These are phyloP conservation scores for Linnemannia exigua DNA, from an alignment of 192 early-diverging fungal species.

Conservation along the genomic window DNA sequence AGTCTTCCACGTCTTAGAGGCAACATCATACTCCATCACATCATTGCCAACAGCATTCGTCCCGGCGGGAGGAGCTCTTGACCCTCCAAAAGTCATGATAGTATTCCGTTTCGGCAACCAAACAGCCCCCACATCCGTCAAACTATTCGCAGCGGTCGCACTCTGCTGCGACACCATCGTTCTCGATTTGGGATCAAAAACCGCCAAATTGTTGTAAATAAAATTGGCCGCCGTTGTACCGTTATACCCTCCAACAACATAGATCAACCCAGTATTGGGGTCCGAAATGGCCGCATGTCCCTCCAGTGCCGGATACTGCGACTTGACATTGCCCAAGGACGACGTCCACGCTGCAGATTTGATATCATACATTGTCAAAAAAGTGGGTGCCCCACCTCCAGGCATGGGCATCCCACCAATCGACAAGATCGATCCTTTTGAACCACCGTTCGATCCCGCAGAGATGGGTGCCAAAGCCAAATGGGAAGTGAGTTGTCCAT, in stretches of 20 bases:
- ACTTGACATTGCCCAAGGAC: not conserved
- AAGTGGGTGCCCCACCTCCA: not conserved
- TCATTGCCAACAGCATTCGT: slow-evolving; percentile 2
- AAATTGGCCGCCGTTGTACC: not conserved
- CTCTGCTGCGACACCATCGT: slow-evolving; percentile 20
- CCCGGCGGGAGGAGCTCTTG: slow-evolving; percentile 21
- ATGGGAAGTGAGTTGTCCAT: slow-evolving; percentile 31
- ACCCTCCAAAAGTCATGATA: slow-evolving; percentile 44
- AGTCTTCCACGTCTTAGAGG: slow-evolving; percentile 26
- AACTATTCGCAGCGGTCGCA: slow-evolving; percentile 16
- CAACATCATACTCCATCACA: slow-evolving; percentile 25
- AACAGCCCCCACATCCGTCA: slow-evolving; percentile 42
- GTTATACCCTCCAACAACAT: slow-evolving; percentile 34
- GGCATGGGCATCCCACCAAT: slow-evolving; percentile 26
- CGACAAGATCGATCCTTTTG: slow-evolving; percentile 23
- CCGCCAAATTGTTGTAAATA: slow-evolving; percentile 24
- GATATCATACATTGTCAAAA: slow-evolving; percentile 31
- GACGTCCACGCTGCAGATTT: slow-evolving; percentile 1
- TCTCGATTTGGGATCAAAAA: slow-evolving; percentile 26
- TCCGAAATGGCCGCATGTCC: slow-evolving; percentile 44
- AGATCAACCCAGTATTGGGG: slow-evolving; percentile 41
- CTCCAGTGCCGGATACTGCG: slow-evolving; percentile 27
- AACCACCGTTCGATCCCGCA: slow-evolving; percentile 21
- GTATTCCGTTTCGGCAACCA: slow-evolving; percentile 27
- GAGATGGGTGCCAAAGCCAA: slow-evolving; percentile 24